These are phyloP conservation scores for Lactuca saligna DNA, from an alignment of 129 eudicot genomes.

Conservation along the genomic window DNA sequence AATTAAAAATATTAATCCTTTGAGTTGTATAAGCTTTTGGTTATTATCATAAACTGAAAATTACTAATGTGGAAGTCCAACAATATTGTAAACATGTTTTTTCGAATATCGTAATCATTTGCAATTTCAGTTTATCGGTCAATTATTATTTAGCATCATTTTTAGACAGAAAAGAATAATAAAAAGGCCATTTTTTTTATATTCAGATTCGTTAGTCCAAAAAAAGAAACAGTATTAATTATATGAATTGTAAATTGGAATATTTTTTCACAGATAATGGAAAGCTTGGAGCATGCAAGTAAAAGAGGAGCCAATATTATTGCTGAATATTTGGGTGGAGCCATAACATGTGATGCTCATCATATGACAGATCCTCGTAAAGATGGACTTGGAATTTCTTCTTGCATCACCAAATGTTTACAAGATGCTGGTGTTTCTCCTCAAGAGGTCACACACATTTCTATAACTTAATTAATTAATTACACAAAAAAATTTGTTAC, in stretches of 20 bases:
- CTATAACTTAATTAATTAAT: background rate
- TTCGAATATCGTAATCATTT: too few species aligned
- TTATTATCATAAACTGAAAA: background rate
- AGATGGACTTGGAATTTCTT: conserved; percentile 82
- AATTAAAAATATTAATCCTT: background rate
- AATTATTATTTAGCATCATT: too few species aligned
- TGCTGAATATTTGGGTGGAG: conserved; percentile 84
- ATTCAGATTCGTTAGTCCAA: too few species aligned
- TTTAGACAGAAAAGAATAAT: too few species aligned
- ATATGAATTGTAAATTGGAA: background rate
- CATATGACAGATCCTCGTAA: conserved; percentile 88
- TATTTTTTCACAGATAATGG: conserved; percentile 52
- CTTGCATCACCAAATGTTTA: conserved; percentile 70
- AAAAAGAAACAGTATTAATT: too few species aligned
- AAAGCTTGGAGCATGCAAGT: conserved; percentile 76
- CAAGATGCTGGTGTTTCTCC: conserved; percentile 73
- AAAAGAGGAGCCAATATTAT: conserved; percentile 71
- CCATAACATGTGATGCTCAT: conserved; percentile 81
- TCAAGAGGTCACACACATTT: conserved; percentile 52
- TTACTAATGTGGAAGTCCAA: too few species aligned
- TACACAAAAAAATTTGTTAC: background rate
- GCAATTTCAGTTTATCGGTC: too few species aligned
- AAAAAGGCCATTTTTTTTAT: too few species aligned
- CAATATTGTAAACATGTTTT: too few species aligned
- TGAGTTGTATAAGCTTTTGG: background rate